Conservation (phyloP, 2,329 filamentous ascomycete species). For the Monascus ruber region DNA sequence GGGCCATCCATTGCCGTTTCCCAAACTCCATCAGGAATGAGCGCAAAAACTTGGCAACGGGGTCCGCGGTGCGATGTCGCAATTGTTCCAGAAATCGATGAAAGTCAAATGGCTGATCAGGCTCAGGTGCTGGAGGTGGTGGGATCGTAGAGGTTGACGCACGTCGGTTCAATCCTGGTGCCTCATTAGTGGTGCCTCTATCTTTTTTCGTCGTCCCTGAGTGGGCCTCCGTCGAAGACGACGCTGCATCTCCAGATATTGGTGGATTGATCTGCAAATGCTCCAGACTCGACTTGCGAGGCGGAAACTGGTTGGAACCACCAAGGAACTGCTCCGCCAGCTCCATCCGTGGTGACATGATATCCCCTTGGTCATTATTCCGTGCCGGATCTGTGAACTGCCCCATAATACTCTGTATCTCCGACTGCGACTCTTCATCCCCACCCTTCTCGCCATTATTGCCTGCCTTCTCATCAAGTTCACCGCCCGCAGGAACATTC, state of each 20-base stretch:
- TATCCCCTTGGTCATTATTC: constrained; percentile 64
- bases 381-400: constrained; percentile 72
- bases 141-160: constrained; percentile 34
- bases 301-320: constrained; percentile 59
- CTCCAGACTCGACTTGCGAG: constrained; percentile 77
- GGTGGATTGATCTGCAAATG: constrained; percentile 29
- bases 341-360: constrained; percentile 83
- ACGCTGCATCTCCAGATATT: constrained; percentile 9
- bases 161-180: constrained; percentile 15
- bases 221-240: constrained; percentile 10
- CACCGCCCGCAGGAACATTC: constrained; percentile 19
- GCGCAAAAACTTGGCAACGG: constrained; percentile 87
- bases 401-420: constrained; percentile 96
- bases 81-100: constrained; percentile 94
- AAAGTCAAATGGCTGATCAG: constrained; percentile 86
- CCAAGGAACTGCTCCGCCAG: constrained; percentile 67
- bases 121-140: constrained; percentile 68
- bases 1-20: constrained; percentile 98
- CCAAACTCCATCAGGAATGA: constrained; percentile 91
- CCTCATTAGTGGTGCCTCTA: constrained; percentile 14
- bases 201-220: constrained; percentile 15
- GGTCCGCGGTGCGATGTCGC: constrained; percentile 92
- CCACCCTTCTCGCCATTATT: constrained; percentile 49
- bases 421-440: constrained; percentile 61
- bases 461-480: constrained; percentile 36